phyloP scores from a whole-genome alignment of 139 green algal species.

The Micractinium conductrix region DNA sequence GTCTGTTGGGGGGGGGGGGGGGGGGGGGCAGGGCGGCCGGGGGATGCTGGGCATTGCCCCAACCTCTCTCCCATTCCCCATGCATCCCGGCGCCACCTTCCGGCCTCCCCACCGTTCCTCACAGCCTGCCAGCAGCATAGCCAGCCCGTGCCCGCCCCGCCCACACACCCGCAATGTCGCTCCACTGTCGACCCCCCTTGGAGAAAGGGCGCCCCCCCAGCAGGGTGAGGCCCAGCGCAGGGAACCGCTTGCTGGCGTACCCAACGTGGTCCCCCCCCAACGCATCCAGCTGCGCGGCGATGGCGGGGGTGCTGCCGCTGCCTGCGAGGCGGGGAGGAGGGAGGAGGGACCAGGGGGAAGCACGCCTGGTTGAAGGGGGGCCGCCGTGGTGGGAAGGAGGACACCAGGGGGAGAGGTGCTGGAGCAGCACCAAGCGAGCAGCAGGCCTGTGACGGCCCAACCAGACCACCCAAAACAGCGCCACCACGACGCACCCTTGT shows the following conservation, averaged over 20 bases:
- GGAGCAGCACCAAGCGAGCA: no score
- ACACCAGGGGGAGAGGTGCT: no score
- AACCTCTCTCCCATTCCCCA: neutral
- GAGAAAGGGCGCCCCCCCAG: constrained; percentile 69
- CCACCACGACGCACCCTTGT: no score
- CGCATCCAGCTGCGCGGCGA: constrained; percentile 47
- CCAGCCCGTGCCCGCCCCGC: no score
- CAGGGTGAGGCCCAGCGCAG: constrained; percentile 49
- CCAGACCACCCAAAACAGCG: no score
- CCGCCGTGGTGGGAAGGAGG: no score
- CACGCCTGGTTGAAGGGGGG: neutral
- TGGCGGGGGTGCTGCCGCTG: constrained; percentile 1
- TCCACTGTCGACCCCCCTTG: constrained; percentile 54
- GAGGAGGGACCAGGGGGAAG: neutral
- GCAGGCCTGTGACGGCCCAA: no score
- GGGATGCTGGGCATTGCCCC: neutral
- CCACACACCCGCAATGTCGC: constrained; percentile 32
- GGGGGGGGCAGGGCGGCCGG: neutral
- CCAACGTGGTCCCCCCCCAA: constrained; percentile 65
- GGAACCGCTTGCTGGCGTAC: constrained; percentile 46
- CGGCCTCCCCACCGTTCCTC: neutral
- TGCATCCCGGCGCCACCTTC: neutral
- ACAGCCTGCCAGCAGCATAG: neutral
- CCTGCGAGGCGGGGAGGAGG: neutral
- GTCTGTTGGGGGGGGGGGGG: neutral